Evolutionary conservation across 192 early-diverging fungal genomes (phyloP).

Genomic region (Phycomyces blakesleeanus): DNA sequence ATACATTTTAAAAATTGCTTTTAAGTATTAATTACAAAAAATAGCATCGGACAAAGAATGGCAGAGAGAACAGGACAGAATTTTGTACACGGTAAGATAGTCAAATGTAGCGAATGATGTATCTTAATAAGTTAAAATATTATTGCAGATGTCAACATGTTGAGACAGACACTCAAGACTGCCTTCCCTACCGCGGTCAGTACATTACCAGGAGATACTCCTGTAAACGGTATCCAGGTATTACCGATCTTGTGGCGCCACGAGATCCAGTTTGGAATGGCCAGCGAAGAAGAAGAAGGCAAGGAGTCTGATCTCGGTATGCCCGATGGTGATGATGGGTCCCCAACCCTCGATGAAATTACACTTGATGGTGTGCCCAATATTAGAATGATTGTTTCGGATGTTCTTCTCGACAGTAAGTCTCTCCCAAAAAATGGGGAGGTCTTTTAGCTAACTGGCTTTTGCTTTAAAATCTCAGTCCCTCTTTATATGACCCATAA

Average conservation of each 20-base stretch:
- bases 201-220: not conserved
- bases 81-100: conserved; percentile 47
- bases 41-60: conserved; percentile 77
- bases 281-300: conserved; percentile 41
- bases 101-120: not conserved
- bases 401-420: conserved; percentile 79
- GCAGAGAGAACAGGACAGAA: conserved; percentile 52
- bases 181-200: conserved; percentile 27
- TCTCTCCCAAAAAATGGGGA: not conserved
- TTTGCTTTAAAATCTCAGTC: conserved; percentile 35
- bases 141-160: conserved; percentile 57
- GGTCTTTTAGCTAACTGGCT: too few relatives aligned
- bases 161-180: conserved; percentile 66
- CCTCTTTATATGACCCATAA: conserved; percentile 81
- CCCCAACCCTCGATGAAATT: conserved; percentile 70
- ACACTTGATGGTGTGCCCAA: conserved; percentile 80
- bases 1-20: not conserved
- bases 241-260: conserved; percentile 83
- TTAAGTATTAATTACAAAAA: too few relatives aligned
- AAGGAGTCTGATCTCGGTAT: conserved; percentile 54
- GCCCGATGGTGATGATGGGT: conserved; percentile 49
- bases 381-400: conserved; percentile 75
- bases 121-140: not conserved
- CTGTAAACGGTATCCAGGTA: conserved; percentile 61
- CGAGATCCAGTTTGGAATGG: conserved; percentile 65